phyloP scores from a whole-genome alignment of 1,284 basidiomycete genomes.

The Puccinia polysora region DNA sequence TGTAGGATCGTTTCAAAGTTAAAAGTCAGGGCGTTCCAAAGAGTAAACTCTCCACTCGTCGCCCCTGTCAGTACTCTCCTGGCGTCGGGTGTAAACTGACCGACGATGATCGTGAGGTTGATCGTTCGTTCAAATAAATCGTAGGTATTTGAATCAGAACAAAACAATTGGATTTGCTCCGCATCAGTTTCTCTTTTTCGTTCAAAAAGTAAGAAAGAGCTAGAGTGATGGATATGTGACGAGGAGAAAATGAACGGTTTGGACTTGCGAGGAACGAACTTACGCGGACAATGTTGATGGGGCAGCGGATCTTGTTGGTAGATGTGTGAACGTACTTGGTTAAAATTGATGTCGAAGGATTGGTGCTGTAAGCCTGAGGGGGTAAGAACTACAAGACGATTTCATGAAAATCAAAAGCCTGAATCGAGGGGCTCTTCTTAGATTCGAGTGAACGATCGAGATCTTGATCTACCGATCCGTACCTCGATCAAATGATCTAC shows the following conservation, averaged over 20 bases:
- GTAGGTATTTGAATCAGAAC: too few relatives aligned
- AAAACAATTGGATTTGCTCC: background rate
- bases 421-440: too few relatives aligned
- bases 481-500: constrained; percentile 49
- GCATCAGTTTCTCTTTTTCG: background rate
- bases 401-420: constrained; percentile 20
- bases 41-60: constrained; percentile 92
- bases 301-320: constrained; percentile 95
- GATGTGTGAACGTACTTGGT: constrained; percentile 96
- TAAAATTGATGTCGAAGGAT: constrained; percentile 83
- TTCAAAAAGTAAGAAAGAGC: background rate
- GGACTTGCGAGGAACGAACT: constrained; percentile 52
- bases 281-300: constrained; percentile 88
- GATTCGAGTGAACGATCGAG: too few relatives aligned
- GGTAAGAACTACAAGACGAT: constrained; percentile 68
- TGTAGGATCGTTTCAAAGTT: constrained; percentile 95
- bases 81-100: constrained; percentile 98
- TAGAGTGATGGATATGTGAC: constrained; percentile 14
- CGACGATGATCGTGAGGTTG: too few relatives aligned
- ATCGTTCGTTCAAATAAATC: too few relatives aligned
- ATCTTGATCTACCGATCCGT: too few relatives aligned
- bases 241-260: too few relatives aligned
- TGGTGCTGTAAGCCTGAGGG: constrained; percentile 79
- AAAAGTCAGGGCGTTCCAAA: constrained; percentile 98
- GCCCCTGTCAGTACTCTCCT: constrained; percentile 88